Conservation (phyloP, 2,329 filamentous ascomycete species). For the Neofusicoccum kwambonambiense region DNA sequence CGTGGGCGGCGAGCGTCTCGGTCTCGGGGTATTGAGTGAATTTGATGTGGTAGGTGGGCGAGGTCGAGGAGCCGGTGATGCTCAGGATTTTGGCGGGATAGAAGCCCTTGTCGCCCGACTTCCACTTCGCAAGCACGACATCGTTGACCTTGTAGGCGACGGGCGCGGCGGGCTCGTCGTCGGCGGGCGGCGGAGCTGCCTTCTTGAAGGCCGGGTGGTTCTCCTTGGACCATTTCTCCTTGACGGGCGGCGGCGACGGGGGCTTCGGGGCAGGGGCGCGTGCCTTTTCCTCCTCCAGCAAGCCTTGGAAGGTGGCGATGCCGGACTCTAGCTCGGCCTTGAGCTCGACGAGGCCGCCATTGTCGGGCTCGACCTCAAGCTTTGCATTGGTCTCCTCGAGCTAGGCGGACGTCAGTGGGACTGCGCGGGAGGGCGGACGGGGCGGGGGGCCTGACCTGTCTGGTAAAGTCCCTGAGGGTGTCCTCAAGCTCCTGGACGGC, state of each 20-base stretch:
- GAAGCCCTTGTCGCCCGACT: constrained; percentile 82
- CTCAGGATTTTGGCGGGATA: constrained; percentile 92
- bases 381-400: constrained; percentile 75
- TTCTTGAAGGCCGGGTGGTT: constrained; percentile 72
- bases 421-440: neutral
- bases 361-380: constrained; percentile 77
- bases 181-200: constrained; percentile 37
- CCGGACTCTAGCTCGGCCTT: constrained; percentile 79
- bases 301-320: constrained; percentile 74
- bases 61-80: constrained; percentile 86
- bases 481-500: constrained; percentile 10
- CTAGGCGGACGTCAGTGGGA: constrained; percentile 42
- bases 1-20: constrained; percentile 61
- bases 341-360: constrained; percentile 72
- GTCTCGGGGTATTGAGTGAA: constrained; percentile 93
- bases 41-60: constrained; percentile 89
- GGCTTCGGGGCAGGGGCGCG: constrained; percentile 48
- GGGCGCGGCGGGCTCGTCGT: constrained; percentile 5
- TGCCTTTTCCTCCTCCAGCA: constrained; percentile 77
- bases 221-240: constrained; percentile 70
- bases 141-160: constrained; percentile 77
- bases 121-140: constrained; percentile 84
- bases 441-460: constrained; percentile 4
- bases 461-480: constrained; percentile 12
- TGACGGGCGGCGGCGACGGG: constrained; percentile 37